phyloP scores from a whole-genome alignment of 1,284 basidiomycete genomes.

The Pholiota adiposa region DNA sequence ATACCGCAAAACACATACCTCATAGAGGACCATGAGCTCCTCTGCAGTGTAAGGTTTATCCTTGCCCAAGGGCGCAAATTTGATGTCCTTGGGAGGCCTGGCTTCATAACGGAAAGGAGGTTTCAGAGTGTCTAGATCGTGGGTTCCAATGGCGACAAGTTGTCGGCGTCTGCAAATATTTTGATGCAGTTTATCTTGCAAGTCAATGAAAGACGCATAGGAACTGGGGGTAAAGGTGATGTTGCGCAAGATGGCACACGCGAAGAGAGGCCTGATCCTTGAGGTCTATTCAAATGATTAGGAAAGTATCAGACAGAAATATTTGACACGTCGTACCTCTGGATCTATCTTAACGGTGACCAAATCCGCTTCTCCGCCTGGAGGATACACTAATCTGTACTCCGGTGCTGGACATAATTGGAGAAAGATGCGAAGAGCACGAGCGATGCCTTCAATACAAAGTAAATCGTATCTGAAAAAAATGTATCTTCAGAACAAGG shows the following conservation, averaged over 20 bases:
- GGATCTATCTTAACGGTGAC: conserved; percentile 71
- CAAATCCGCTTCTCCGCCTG: conserved; percentile 65
- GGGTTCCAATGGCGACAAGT: conserved; percentile 96
- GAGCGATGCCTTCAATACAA: conserved; percentile 95
- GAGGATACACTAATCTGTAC: conserved; percentile 75
- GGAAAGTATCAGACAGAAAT: background rate
- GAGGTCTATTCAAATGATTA: conserved; percentile 55
- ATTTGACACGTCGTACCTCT: conserved; percentile 55
- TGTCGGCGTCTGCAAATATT: conserved; percentile 92
- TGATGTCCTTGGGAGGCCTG: conserved; percentile 86
- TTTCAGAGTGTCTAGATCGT: conserved; percentile 91
- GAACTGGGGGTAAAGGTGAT: conserved; percentile 87
- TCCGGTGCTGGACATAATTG: conserved; percentile 70
- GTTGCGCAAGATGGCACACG: conserved; percentile 89
- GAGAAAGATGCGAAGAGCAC: conserved; percentile 88
- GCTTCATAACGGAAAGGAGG: conserved; percentile 95
- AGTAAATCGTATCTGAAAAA: conserved; percentile 89
- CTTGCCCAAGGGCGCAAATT: conserved; percentile 87
- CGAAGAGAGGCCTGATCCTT: conserved; percentile 89
- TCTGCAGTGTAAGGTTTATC: conserved; percentile 76
- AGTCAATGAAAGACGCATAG: conserved; percentile 97
- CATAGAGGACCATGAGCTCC: conserved; percentile 89
- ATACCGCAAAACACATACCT: conserved; percentile 53
- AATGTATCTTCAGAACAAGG: conserved; percentile 13
- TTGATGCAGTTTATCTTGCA: conserved; percentile 98